phyloP scores from a whole-genome alignment of 495 filamentous ascomycete genomes.

The Hyaloscypha hepaticicola region DNA sequence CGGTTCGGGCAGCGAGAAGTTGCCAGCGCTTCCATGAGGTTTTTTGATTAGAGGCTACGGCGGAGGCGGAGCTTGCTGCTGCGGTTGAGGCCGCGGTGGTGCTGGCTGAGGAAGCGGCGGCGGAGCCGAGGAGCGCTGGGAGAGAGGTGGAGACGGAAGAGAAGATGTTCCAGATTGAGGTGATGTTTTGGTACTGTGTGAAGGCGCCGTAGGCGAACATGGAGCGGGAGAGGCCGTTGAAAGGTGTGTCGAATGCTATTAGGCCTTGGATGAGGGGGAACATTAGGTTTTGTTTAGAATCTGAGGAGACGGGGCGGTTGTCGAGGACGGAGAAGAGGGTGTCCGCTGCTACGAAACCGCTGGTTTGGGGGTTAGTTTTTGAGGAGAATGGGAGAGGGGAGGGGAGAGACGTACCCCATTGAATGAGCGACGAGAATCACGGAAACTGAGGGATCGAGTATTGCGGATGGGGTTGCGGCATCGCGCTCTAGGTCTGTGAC shows the following conservation, averaged over 20 bases:
- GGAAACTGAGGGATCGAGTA: constrained; percentile 78
- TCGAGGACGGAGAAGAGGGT: constrained; percentile 58
- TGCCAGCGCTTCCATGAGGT: constrained; percentile 64
- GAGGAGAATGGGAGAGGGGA: not conserved
- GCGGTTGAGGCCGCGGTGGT: constrained; percentile 35
- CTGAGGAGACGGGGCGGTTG: constrained; percentile 20
- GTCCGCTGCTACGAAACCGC: constrained; percentile 90
- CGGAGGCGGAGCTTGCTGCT: constrained; percentile 21
- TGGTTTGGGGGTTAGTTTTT: constrained; percentile 3
- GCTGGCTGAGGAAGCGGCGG: constrained; percentile 35
- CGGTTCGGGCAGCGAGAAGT: constrained; percentile 76
- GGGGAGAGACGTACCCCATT: constrained; percentile 59
- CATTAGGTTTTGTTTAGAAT: constrained; percentile 43
- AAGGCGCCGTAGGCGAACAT: constrained; percentile 91
- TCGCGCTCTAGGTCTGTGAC: constrained; percentile 89
- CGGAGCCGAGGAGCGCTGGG: constrained; percentile 17
- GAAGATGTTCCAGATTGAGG: constrained; percentile 59
- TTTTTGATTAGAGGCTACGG: not conserved
- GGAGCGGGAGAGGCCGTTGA: constrained; percentile 79
- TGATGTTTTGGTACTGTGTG: constrained; percentile 71
- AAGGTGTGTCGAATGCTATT: constrained; percentile 92
- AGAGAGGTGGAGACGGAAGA: constrained; percentile 44
- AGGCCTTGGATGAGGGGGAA: constrained; percentile 76
- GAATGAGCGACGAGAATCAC: constrained; percentile 84
- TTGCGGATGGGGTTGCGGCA: constrained; percentile 72